Evolutionary conservation across 78 protist species (phyloP).

Genomic region (Planoprotostelium fungivorum): DNA sequence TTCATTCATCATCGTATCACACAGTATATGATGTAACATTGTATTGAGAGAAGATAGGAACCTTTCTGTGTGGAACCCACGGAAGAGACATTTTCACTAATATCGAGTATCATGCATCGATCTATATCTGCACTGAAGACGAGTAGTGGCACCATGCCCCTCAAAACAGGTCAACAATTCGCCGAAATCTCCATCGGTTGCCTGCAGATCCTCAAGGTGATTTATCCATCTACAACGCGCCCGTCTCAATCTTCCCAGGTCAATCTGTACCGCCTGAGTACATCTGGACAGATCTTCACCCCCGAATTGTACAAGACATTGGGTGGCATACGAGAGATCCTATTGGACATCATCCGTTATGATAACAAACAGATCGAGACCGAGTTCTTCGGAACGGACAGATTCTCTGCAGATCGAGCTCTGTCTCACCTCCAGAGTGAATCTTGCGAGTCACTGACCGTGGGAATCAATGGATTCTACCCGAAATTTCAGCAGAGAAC

Average conservation of each 20-base stretch:
- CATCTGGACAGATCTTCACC: background rate
- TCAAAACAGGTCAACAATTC: background rate
- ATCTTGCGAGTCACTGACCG: constrained; percentile 45
- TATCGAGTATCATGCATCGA: background rate
- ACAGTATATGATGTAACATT: too few relatives aligned
- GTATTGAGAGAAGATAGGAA: too few relatives aligned
- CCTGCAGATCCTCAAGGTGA: background rate
- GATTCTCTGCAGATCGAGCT: background rate
- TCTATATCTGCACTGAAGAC: background rate
- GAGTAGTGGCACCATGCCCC: background rate
- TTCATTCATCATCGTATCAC: too few relatives aligned
- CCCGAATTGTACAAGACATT: background rate
- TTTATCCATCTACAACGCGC: background rate
- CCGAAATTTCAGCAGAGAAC: constrained; percentile 50
- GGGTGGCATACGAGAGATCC: background rate
- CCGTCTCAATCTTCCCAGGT: background rate
- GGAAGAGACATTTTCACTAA: background rate
- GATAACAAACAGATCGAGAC: background rate
- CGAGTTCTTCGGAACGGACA: background rate
- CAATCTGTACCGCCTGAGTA: background rate
- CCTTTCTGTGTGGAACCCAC: background rate
- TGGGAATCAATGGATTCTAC: constrained; percentile 66
- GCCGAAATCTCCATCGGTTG: background rate
- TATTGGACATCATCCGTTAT: background rate
- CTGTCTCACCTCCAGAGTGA: constrained; percentile 14